Evolutionary conservation across 2,329 filamentous ascomycete species (phyloP).

Genomic region (Remersonia thermophila): DNA sequence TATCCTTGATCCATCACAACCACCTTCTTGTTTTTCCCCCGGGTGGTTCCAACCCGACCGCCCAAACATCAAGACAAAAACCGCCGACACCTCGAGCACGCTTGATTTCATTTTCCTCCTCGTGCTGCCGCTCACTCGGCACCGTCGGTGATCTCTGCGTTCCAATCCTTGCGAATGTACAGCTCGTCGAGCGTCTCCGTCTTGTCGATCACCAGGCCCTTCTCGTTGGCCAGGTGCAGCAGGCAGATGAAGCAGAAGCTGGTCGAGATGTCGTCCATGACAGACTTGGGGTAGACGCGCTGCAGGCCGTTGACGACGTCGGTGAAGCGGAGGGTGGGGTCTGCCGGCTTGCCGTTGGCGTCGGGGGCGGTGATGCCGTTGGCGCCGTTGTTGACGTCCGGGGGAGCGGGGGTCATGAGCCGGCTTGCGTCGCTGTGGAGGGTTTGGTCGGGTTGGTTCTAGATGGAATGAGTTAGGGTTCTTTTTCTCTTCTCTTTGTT

Average conservation of each 20-base stretch:
- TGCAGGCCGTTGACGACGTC: conserved; percentile 83
- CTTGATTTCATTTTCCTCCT: no score
- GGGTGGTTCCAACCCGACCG: no score
- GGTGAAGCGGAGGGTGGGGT: conserved; percentile 66
- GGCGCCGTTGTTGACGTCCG: conserved; percentile 19
- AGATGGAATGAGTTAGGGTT: no score
- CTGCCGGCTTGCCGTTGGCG: conserved; percentile 21
- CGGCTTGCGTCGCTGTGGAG: not conserved
- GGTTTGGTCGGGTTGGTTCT: not conserved
- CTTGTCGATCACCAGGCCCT: conserved; percentile 66
- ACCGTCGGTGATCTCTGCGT: conserved; percentile 40
- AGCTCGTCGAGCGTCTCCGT: conserved; percentile 46
- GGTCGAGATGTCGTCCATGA: conserved; percentile 90
- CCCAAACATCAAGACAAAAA: no score
- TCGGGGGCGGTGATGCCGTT: conserved; percentile 21
- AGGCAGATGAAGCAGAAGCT: conserved; percentile 88
- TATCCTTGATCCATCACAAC: no score
- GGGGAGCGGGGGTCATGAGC: conserved; percentile 7
- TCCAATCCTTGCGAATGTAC: conserved; percentile 49
- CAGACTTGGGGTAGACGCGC: conserved; percentile 69
- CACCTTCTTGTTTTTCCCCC: no score
- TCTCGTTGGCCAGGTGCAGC: conserved; percentile 84
- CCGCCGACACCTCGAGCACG: no score
- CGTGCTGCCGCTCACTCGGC: no score
- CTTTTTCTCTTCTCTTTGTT: not conserved